These are phyloP conservation scores for Agrocybe pediades DNA, from an alignment of 768 basidiomycete genomes.

Conservation along the genomic window DNA sequence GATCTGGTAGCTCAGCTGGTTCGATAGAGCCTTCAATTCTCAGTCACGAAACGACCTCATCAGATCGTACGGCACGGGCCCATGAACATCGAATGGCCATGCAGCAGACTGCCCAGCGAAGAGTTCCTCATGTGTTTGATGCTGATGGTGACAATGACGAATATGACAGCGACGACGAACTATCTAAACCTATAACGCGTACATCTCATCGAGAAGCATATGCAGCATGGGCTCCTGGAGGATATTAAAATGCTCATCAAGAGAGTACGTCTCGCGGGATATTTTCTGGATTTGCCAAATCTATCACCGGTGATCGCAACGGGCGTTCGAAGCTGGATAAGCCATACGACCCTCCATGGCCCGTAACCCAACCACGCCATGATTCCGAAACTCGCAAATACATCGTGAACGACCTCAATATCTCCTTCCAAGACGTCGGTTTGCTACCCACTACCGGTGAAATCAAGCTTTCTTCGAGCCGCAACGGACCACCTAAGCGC, in stretches of 20 bases:
- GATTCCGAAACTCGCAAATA: conserved; percentile 70
- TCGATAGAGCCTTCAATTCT: conserved; percentile 18
- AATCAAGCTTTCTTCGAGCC: conserved; percentile 20
- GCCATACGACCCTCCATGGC: conserved; percentile 55
- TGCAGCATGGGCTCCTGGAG: conserved; percentile 55
- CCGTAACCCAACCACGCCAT: conserved; percentile 61
- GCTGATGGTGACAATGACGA: conserved; percentile 36
- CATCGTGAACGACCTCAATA: conserved; percentile 68
- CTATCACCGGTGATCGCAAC: conserved; percentile 18
- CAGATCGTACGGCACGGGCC: conserved; percentile 20
- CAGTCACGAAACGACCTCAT: conserved; percentile 21
- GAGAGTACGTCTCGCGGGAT: conserved; percentile 25
- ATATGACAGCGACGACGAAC: conserved; percentile 29
- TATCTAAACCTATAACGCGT: conserved; percentile 36
- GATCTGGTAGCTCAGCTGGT: conserved; percentile 12
- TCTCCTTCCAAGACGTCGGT: conserved; percentile 81
- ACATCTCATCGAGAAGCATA: conserved; percentile 69
- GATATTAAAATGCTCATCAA: conserved; percentile 44
- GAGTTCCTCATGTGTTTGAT: conserved; percentile 31
- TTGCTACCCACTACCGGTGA: conserved; percentile 59
- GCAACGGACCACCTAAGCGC: conserved; percentile 19
- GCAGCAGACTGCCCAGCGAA: conserved; percentile 15
- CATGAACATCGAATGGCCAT: conserved; percentile 2
- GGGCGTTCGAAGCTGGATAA: conserved; percentile 19
- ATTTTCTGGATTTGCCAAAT: conserved; percentile 27